Conservation (phyloP, 192 early-diverging fungal species). For the Umbelopsis sp. region DNA sequence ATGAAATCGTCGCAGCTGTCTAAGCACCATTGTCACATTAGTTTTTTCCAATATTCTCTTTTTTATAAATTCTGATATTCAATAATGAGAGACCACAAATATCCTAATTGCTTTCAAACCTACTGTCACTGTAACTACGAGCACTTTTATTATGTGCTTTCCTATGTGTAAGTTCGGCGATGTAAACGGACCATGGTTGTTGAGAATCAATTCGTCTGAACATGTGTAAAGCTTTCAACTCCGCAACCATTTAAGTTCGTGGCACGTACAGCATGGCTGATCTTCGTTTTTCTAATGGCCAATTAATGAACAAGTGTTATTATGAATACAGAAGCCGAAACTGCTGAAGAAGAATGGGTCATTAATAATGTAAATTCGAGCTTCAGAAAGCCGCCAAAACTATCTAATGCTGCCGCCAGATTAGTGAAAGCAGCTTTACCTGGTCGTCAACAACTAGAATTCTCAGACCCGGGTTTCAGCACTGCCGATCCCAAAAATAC, state of each 20-base stretch:
- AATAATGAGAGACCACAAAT: neutral
- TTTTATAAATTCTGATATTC: neutral
- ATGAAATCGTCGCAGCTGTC: slow-evolving; percentile 46
- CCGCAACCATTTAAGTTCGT: too few species aligned
- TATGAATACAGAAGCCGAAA: slow-evolving; percentile 16
- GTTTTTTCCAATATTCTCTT: neutral
- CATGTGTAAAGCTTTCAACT: too few species aligned
- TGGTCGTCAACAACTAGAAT: neutral
- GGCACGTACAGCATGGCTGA: neutral
- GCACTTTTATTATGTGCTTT: too few species aligned
- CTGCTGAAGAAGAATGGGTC: slow-evolving; percentile 16
- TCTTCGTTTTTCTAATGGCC: neutral
- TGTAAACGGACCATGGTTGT: too few species aligned
- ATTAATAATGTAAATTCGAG: slow-evolving; percentile 7
- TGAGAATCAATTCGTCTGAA: too few species aligned
- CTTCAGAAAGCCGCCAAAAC: neutral
- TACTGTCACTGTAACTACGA: too few species aligned
- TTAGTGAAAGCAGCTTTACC: neutral
- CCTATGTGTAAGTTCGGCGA: too few species aligned
- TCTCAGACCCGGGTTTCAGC: neutral
- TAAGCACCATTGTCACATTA: slow-evolving; percentile 28
- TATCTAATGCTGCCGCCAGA: neutral
- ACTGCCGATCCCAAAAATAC: neutral
- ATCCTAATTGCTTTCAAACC: too few species aligned
- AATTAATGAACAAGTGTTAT: neutral